Percentiles rank a stretch among this genome's conserved stretches.
Conservation (phyloP, 169 alveolate species). For the Eimeria tenella region DNA sequence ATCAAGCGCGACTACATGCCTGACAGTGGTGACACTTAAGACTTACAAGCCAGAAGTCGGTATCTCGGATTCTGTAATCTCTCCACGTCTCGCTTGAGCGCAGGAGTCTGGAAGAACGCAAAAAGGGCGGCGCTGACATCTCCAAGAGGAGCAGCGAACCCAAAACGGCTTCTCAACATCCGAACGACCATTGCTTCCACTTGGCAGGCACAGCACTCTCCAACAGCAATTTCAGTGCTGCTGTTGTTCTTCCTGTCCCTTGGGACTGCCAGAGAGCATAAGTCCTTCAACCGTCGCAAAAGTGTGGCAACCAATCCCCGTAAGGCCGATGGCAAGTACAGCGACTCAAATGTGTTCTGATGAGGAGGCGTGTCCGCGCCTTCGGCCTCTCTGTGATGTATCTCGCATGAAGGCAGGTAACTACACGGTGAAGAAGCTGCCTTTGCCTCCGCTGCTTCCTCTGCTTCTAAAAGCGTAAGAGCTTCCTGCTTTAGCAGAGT, state of each 20-base stretch:
- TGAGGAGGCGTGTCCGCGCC: background rate
- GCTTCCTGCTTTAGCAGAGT: conserved; percentile 62
- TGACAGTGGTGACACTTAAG: background rate
- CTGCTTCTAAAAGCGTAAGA: conserved; percentile 27
- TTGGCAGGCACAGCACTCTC: conserved; percentile 66
- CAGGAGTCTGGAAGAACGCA: conserved; percentile 39
- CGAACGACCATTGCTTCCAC: conserved; percentile 72
- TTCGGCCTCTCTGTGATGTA: conserved; percentile 9
- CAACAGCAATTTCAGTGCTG: conserved; percentile 34
- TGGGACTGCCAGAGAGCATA: conserved; percentile 17
- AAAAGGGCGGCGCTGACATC: conserved; percentile 67
- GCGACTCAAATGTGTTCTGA: conserved; percentile 51
- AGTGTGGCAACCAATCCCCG: conserved; percentile 56
- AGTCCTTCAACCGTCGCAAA: conserved; percentile 37
- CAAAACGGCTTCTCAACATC: conserved; percentile 63
- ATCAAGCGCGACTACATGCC: background rate
- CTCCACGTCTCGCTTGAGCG: conserved; percentile 61
- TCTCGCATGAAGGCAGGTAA: conserved; percentile 38
- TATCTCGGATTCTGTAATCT: conserved; percentile 43
- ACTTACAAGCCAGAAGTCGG: conserved; percentile 58
- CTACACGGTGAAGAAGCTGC: background rate
- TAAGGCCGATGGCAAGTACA: conserved; percentile 55
- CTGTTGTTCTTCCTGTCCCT: background rate
- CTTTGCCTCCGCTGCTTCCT: conserved; percentile 3
- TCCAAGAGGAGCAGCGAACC: conserved; percentile 57